phyloP scores from a whole-genome alignment of 441 rosid species.

The Cnidoscolus chayamansa region DNA sequence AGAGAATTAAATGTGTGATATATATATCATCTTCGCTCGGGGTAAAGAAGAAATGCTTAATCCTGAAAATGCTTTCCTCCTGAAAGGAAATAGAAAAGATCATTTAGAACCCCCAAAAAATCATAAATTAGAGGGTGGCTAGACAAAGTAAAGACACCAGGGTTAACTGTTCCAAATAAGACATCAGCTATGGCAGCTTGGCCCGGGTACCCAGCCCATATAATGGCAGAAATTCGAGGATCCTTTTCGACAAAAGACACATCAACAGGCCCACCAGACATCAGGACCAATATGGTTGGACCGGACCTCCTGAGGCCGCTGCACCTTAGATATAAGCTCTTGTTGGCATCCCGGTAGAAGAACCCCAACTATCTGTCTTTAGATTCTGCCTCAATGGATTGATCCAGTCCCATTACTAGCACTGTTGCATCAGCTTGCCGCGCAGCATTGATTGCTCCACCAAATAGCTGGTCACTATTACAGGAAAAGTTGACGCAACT shows the following conservation, averaged over 20 bases:
- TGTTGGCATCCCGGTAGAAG: constrained; percentile 82
- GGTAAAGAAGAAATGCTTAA: no score
- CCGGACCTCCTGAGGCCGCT: constrained; percentile 71
- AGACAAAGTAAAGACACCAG: constrained; percentile 29
- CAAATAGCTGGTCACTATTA: constrained; percentile 42
- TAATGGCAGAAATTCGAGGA: constrained; percentile 45
- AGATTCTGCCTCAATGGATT: constrained; percentile 69
- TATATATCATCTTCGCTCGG: no score
- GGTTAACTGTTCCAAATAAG: constrained; percentile 62
- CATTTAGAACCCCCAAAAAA: no score
- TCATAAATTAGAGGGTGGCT: no score
- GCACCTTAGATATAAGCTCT: constrained; percentile 60
- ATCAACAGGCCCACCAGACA: constrained; percentile 91
- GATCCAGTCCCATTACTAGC: constrained; percentile 85
- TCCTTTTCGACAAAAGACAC: constrained; percentile 58
- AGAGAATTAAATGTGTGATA: no score
- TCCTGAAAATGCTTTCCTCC: no score
- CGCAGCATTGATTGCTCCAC: constrained; percentile 55
- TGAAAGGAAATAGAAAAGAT: no score
- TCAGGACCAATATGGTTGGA: constrained; percentile 55
- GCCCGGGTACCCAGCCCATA: constrained; percentile 97
- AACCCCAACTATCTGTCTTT: constrained; percentile 55
- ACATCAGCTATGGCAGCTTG: constrained; percentile 84
- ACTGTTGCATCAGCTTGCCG: constrained; percentile 70
- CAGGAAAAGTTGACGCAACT: constrained; percentile 74